Base-by-base conservation (phyloP, 192 early-diverging fungal species). In the Backusella mclennaniae region DNA sequence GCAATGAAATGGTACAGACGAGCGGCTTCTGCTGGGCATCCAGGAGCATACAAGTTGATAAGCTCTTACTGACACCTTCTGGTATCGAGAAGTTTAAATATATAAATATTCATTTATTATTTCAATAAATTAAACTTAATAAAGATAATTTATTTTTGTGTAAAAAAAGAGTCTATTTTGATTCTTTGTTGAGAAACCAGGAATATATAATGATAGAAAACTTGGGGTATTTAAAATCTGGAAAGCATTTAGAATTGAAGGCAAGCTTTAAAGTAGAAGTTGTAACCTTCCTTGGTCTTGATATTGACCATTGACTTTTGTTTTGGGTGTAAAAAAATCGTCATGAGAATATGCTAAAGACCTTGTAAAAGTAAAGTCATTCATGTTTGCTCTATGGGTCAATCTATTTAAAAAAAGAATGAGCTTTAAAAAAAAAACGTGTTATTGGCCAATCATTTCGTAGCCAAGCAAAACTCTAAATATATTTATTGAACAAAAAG, bases 1-100 rank as follows among this genome's bases (percentile, higher is more conserved):
- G 87, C 89, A 14, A 81, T 82, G 73, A 76, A 77, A 38, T 90
- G 88, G 88, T 90, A 90, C 69, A 86, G 87, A 76, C 84, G 86
- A 52, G 92, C 93, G 0, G 87, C 92, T 1, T 84, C 79, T n/a
- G 77, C 83, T 33, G 88, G 88, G 17, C 87, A 90, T 73, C 78
- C 79, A 74, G 79, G 85, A 36, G 88, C 88, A 29, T 63, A 29
- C 56, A 63, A 14, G 56, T 4, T 63, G 26, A 29, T 63, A 1
- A 63, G 21, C 23, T 63, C 23, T 63, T 26, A 59, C 21, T 63
- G 3, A 29, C 9, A 26, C 21, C 3, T 53, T 63, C 26, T 63
- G 26, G 46, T 49, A 49, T 49, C 19, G 19, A 49, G 17, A 49
- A 49, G 46, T 49, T 49, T 6, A n/a, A 49, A n/a, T 49, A n/a